phyloP scores from a whole-genome alignment of 2,329 filamentous ascomycete genomes.

The Ascochyta koolunga region DNA sequence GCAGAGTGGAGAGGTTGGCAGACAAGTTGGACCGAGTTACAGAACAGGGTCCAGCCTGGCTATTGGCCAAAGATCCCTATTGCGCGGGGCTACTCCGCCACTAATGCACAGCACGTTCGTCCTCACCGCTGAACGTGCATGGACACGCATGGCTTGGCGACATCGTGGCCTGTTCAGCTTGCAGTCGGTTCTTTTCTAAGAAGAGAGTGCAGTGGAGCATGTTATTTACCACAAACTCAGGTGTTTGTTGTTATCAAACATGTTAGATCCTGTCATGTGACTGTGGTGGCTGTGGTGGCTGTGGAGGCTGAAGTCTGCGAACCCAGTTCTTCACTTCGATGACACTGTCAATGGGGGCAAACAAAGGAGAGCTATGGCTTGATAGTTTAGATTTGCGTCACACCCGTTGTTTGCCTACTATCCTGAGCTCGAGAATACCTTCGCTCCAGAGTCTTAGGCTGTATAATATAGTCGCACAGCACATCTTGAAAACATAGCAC shows the following conservation, averaged over 20 bases:
- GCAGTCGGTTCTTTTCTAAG: not conserved
- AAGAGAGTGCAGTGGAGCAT: not conserved
- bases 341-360: not conserved
- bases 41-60: conserved; percentile 3
- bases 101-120: conserved; percentile 10
- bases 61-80: conserved; percentile 4
- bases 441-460: too few relatives aligned
- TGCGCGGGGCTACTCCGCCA: conserved; percentile 12
- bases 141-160: conserved; percentile 10
- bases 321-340: not conserved
- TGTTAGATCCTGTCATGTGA: not conserved
- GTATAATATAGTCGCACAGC: too few relatives aligned
- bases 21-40: conserved; percentile 4
- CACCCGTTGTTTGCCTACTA: too few relatives aligned
- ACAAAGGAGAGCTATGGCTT: not conserved
- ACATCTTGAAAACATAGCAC: too few relatives aligned
- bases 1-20: conserved; percentile 13
- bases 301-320: not conserved
- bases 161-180: conserved; percentile 7
- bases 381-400: too few relatives aligned
- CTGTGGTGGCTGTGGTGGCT: conserved; percentile 8
- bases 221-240: not conserved
- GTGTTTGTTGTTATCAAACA: not conserved
- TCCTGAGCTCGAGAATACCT: too few relatives aligned
- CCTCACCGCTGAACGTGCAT: conserved; percentile 16